Evolutionary conservation across 2,329 filamentous ascomycete species (phyloP).

Genomic region (Cordyceps farinosa): DNA sequence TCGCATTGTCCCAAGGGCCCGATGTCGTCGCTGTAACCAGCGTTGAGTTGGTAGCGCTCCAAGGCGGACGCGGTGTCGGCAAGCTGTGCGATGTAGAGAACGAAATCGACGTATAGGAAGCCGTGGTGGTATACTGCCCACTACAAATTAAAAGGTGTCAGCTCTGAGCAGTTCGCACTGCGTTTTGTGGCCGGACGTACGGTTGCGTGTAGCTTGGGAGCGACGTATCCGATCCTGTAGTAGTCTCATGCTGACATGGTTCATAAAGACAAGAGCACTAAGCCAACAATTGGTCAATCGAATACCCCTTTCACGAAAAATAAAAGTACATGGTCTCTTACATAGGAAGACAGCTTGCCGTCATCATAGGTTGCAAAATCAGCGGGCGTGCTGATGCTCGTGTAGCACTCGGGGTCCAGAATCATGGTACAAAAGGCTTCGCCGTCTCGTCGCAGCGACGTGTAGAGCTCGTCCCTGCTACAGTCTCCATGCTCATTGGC

Average conservation of each 20-base stretch:
- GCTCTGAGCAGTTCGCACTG: neutral
- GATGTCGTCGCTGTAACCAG: neutral
- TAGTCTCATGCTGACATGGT: constrained; percentile 8
- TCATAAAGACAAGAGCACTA: constrained; percentile 16
- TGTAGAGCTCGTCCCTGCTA: constrained; percentile 30
- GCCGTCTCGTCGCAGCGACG: constrained; percentile 27
- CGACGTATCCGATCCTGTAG: neutral
- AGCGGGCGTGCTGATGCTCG: constrained; percentile 25
- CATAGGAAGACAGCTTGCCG: constrained; percentile 30
- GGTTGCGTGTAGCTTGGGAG: constrained; percentile 1
- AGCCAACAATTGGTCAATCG: neutral
- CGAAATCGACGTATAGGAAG: neutral
- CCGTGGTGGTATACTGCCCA: neutral
- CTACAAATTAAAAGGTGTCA: neutral
- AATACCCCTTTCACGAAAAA: neutral
- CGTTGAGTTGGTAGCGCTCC: neutral
- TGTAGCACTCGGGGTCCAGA: constrained; percentile 23
- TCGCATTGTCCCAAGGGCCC: neutral
- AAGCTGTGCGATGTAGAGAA: neutral
- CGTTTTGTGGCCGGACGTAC: neutral
- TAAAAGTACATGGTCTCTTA: constrained; percentile 20
- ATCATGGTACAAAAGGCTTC: constrained; percentile 30
- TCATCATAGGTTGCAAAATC: constrained; percentile 30
- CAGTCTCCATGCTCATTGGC: constrained; percentile 23
- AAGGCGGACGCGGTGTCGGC: neutral